Percentiles rank a stretch among this genome's conserved stretches.
phyloP scores from a whole-genome alignment of 179 eudicot species.

The Corrigiola litoralis region DNA sequence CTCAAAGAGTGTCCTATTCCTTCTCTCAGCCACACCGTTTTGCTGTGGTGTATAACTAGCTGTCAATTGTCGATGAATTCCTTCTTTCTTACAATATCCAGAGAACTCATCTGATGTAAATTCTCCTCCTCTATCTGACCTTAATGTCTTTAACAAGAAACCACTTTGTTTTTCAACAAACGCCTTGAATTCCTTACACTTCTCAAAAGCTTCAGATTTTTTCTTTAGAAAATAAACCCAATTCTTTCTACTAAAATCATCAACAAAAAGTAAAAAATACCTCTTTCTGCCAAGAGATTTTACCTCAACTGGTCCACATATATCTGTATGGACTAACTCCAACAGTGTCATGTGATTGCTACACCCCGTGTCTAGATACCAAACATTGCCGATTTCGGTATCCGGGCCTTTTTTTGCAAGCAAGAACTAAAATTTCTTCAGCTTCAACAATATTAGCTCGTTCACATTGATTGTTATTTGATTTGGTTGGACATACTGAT shows the following conservation, averaged over 20 bases:
- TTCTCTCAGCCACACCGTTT: background rate
- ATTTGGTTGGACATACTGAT: constrained; percentile 10
- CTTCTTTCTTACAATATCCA: background rate
- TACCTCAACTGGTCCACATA: background rate
- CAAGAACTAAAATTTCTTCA: background rate
- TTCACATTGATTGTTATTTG: background rate
- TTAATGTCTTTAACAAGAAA: background rate
- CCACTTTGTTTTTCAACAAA: background rate
- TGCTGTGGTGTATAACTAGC: background rate
- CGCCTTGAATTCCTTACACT: background rate
- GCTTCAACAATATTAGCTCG: constrained; percentile 1
- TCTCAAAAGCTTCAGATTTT: background rate
- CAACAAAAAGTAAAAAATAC: constrained; percentile 1
- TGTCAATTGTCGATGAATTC: background rate
- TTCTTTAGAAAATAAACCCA: background rate
- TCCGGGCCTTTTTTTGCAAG: background rate
- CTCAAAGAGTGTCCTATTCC: constrained; percentile 3
- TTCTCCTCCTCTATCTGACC: constrained; percentile 1
- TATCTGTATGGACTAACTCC: background rate
- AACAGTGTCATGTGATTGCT: background rate
- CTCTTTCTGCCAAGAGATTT: constrained; percentile 1
- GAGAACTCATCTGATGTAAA: background rate
- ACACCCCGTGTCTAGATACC: constrained; percentile 1
- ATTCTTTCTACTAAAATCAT: background rate
- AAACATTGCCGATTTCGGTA: background rate